Percentiles rank a stretch among this genome's conserved stretches.
phyloP scores from a whole-genome alignment of 2,329 filamentous ascomycete genomes.

The Hymenoscyphus infarciens region DNA sequence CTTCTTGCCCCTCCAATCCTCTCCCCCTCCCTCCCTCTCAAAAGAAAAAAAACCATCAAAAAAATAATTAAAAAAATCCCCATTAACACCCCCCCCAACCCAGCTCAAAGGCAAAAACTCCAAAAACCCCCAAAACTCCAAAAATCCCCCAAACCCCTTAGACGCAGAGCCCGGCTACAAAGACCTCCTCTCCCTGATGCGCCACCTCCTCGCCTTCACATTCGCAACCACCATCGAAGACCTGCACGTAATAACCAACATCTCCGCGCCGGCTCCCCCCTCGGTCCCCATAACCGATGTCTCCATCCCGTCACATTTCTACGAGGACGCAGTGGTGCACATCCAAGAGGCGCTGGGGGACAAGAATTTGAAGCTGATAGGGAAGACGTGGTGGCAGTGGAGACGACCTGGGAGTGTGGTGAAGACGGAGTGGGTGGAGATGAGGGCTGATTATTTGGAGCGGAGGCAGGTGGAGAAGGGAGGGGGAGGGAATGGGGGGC shows the following conservation, averaged over 20 bases:
- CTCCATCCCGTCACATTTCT: constrained; percentile 51
- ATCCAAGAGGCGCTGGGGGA: constrained; percentile 61
- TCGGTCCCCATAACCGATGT: constrained; percentile 76
- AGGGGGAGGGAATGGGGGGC: constrained; percentile 41
- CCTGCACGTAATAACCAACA: constrained; percentile 79
- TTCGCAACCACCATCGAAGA: constrained; percentile 87
- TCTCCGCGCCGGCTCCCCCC: constrained; percentile 80
- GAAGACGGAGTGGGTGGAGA: constrained; percentile 89
- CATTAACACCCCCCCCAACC: rapidly evolving
- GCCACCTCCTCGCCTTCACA: constrained; percentile 74
- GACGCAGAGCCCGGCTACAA: constrained; percentile 55
- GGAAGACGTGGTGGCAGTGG: constrained; percentile 84
- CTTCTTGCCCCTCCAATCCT: not conserved
- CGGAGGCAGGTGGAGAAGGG: constrained; percentile 48
- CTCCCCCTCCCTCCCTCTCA: too few species aligned
- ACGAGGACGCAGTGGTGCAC: constrained; percentile 34
- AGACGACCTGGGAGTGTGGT: constrained; percentile 60
- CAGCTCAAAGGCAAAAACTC: not conserved
- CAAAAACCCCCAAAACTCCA: not conserved
- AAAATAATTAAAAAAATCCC: too few species aligned
- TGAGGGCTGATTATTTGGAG: constrained; percentile 72
- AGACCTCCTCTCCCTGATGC: constrained; percentile 79
- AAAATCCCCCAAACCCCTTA: not conserved
- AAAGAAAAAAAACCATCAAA: too few species aligned
- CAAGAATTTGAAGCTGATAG: constrained; percentile 70